Percentiles rank a stretch among this genome's conserved stretches.
phyloP scores from a whole-genome alignment of 345 rosid genomes.

The Barbarea vulgaris region DNA sequence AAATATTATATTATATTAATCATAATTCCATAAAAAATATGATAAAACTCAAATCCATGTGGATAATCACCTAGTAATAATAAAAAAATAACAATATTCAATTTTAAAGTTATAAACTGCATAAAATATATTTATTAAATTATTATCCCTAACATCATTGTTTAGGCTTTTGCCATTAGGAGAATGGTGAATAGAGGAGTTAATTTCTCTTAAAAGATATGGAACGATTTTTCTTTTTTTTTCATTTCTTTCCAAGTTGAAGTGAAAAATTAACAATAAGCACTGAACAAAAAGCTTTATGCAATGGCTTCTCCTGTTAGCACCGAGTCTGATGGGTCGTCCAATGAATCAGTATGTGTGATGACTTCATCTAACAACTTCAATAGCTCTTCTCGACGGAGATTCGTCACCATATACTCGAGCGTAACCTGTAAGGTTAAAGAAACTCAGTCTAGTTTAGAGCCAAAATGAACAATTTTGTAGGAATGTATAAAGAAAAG shows the following conservation, averaged over 20 bases:
- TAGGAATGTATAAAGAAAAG: neutral
- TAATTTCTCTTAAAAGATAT: neutral
- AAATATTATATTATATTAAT: too few relatives aligned
- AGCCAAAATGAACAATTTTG: neutral
- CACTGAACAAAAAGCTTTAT: slow-evolving; percentile 14
- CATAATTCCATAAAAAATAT: too few relatives aligned
- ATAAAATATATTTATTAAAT: too few relatives aligned
- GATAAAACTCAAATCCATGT: too few relatives aligned
- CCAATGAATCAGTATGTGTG: slow-evolving; percentile 35
- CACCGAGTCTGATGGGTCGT: slow-evolving; percentile 6
- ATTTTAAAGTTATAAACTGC: too few relatives aligned
- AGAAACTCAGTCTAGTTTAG: slow-evolving; percentile 3
- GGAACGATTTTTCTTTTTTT: neutral
- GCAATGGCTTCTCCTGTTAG: slow-evolving; percentile 24
- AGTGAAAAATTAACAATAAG: neutral
- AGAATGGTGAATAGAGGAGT: neutral
- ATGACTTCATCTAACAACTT: slow-evolving; percentile 44
- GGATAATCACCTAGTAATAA: too few relatives aligned
- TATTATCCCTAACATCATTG: neutral
- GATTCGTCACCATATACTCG: slow-evolving; percentile 53
- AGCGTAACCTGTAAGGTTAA: slow-evolving; percentile 60
- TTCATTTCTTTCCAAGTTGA: neutral
- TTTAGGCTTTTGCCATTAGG: neutral
- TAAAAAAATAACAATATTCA: too few relatives aligned
- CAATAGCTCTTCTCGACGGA: slow-evolving; percentile 56